Base-by-base conservation (phyloP, 345 rosid species). In the Camelina laxa region DNA sequence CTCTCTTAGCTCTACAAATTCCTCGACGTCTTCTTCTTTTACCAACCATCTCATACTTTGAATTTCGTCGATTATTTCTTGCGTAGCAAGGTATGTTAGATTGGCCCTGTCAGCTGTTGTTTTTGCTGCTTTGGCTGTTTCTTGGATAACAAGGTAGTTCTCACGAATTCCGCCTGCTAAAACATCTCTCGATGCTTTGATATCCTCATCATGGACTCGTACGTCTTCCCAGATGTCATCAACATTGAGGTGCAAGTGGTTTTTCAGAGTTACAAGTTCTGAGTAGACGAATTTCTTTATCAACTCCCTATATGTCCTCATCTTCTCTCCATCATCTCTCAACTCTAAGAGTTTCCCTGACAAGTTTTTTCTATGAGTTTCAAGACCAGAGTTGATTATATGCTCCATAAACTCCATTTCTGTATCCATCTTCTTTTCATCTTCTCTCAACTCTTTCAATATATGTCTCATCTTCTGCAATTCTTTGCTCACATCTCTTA, bases 361-460 rank as follows among this genome's bases (percentile, higher is more conserved):
- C 50, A 68, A 68, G 4, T 13, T 68, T 54, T 53, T 54, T 24
- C 50, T 41, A 1, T 68, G 62, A 39, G 36, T 54, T n/a, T 68
- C 51, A 41, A 53, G 72, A 54, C 6, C 4, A 15, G 51, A 54
- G 16, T 10, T 3, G 24, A 54, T 10, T n/a, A 11, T 6, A 6
- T 68, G 4, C 39, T 54, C 62, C 7, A 68, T 15, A 68, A 55
- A 41, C 51, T 68, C 62, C 9, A 39, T 22, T 41, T 68, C 39
- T 67, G n/a, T 53, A 22, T 53, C 39, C 24, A 67, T 67, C 50
- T 22, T 67, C 51, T 67, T 24, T n/a, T 35, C 72, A 9, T 54
- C 72, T 67, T 67, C 62, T 67, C 50, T 54, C 2, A 67, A 67
- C 62, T 67, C 72, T 39, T 24, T 27, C 9, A 54, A 10, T 53